A percentile compares a stretch with the other conserved stretches of the same genome.
Evolutionary conservation across 2,329 filamentous ascomycete genomes (phyloP).

Genomic region (Zelopaecilomyces penicillatus): DNA sequence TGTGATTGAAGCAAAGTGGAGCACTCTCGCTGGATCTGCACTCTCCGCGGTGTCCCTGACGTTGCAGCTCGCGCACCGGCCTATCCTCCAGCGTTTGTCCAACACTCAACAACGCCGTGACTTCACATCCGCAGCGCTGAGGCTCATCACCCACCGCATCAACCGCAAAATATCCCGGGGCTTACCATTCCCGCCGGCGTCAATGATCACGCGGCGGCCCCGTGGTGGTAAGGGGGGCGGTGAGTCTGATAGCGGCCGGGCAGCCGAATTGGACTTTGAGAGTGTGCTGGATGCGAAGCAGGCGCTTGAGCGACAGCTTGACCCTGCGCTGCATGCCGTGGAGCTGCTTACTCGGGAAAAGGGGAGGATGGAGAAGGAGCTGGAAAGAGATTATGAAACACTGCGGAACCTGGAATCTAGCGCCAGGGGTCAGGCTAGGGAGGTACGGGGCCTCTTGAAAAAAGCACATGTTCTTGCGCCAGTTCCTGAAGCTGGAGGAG

Average conservation of each 20-base stretch:
- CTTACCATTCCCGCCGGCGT: slow-evolving; percentile 57
- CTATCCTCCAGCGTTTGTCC: slow-evolving; percentile 51
- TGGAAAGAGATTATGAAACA: slow-evolving; percentile 47
- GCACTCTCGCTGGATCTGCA: slow-evolving; percentile 44
- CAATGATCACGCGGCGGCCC: slow-evolving; percentile 16
- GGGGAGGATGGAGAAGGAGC: slow-evolving; percentile 43
- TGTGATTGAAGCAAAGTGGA: slow-evolving; percentile 62
- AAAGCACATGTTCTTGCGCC: slow-evolving; percentile 44
- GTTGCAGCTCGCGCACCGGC: slow-evolving; percentile 50
- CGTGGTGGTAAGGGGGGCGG: slow-evolving; percentile 9
- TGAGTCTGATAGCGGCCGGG: slow-evolving; percentile 28
- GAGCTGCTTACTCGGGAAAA: slow-evolving; percentile 52
- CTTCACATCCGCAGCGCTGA: slow-evolving; percentile 48
- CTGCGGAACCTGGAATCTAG: slow-evolving; percentile 46
- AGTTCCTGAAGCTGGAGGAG: slow-evolving; percentile 15
- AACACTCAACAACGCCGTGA: slow-evolving; percentile 38
- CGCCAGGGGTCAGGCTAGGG: slow-evolving; percentile 43
- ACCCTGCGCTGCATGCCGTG: slow-evolving; percentile 54
- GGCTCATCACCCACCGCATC: slow-evolving; percentile 46
- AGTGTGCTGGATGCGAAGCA: slow-evolving; percentile 52
- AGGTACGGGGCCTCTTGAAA: slow-evolving; percentile 40
- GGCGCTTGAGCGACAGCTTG: slow-evolving; percentile 49
- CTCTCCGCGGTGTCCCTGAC: slow-evolving; percentile 48
- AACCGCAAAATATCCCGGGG: slow-evolving; percentile 49
- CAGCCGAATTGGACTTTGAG: slow-evolving; percentile 58